phyloP scores from a whole-genome alignment of 305 asterid species.

The Rubia balearica region DNA sequence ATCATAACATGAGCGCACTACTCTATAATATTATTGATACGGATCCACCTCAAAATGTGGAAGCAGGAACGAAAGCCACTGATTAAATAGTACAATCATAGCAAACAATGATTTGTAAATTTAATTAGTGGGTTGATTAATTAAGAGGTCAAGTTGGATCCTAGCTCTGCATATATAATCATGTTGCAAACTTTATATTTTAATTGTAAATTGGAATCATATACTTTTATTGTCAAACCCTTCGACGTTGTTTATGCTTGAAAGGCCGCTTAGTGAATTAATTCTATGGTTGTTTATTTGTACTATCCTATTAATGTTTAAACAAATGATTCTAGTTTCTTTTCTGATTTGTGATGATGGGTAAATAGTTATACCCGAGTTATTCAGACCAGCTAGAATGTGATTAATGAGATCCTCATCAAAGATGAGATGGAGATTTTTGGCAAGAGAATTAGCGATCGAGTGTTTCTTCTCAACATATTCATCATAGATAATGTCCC shows the following conservation, averaged over 20 bases:
- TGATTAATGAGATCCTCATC: too few relatives aligned
- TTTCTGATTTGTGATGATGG: too few relatives aligned
- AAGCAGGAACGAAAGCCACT: slow-evolving; percentile 4
- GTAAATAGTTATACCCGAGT: too few relatives aligned
- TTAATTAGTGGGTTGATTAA: neutral
- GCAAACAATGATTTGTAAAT: neutral
- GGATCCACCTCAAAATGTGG: slow-evolving; percentile 2
- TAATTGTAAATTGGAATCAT: neutral
- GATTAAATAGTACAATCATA: neutral
- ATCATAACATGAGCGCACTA: neutral
- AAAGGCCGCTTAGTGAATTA: slow-evolving; percentile 1
- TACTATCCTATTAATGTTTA: too few relatives aligned
- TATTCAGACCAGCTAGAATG: too few relatives aligned
- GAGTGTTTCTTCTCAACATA: too few relatives aligned
- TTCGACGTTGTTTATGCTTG: neutral
- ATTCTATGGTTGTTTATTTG: neutral
- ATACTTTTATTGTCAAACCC: slow-evolving; percentile 6
- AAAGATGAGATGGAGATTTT: too few relatives aligned
- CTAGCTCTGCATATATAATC: slow-evolving; percentile 1
- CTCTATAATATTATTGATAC: neutral
- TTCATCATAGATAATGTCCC: too few relatives aligned
- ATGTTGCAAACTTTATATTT: neutral
- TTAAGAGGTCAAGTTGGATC: slow-evolving; percentile 9
- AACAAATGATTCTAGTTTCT: neutral
- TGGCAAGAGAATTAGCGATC: too few relatives aligned